Conservation (phyloP, 768 basidiomycete genomes). For the Psilocybe azurescens region DNA sequence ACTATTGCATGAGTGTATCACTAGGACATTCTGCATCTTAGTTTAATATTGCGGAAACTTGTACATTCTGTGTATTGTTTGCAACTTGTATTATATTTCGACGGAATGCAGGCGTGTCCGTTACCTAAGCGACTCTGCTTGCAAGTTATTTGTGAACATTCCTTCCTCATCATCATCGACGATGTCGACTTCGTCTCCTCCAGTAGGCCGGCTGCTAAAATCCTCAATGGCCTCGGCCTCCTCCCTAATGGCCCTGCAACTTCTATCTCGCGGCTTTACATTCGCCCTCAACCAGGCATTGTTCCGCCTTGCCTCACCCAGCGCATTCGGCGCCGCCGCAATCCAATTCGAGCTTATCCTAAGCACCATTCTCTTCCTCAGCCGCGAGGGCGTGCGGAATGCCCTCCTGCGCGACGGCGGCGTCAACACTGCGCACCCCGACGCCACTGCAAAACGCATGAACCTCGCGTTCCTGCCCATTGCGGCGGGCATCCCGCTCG, state of each 20-base stretch:
- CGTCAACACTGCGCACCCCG: background rate
- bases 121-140: background rate
- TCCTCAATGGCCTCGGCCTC: constrained; percentile 49
- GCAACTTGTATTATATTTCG: constrained; percentile 16
- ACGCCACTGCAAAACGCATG: constrained; percentile 25
- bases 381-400: constrained; percentile 91
- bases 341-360: constrained; percentile 94
- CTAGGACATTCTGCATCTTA: constrained; percentile 13
- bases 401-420: constrained; percentile 67
- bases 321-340: constrained; percentile 86
- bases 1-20: constrained; percentile 22
- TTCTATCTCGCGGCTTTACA: constrained; percentile 83
- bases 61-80: constrained; percentile 19
- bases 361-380: constrained; percentile 89
- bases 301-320: constrained; percentile 82
- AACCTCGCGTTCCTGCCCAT: constrained; percentile 72
- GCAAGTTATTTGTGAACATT: background rate
- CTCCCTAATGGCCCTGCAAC: constrained; percentile 85
- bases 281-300: constrained; percentile 90
- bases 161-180: background rate
- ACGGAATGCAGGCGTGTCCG: background rate
- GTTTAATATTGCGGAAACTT: constrained; percentile 16
- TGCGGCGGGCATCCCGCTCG: constrained; percentile 69
- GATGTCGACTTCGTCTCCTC: constrained; percentile 3
- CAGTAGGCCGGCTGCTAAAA: constrained; percentile 24